phyloP scores from a whole-genome alignment of 2,329 filamentous ascomycete species.

The Monilinia laxa region DNA sequence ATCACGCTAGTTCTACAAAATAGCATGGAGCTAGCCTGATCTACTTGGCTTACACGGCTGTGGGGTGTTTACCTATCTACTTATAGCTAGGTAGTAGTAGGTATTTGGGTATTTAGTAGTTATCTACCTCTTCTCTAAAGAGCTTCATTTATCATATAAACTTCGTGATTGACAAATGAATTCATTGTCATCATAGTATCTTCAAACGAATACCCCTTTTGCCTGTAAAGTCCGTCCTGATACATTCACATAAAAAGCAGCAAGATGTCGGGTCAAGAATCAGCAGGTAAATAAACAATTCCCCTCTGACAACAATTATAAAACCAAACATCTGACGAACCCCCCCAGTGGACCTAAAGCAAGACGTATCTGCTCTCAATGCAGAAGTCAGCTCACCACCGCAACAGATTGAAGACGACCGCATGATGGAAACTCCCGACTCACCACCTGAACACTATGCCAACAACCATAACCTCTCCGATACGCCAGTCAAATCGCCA shows the following conservation, averaged over 20 bases:
- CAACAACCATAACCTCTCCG: background rate
- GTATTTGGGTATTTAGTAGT: background rate
- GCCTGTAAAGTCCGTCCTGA: too few species aligned
- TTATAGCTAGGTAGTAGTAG: too few species aligned
- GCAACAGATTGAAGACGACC: slow-evolving; percentile 23
- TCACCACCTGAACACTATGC: slow-evolving; percentile 30
- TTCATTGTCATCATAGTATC: background rate
- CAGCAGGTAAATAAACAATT: slow-evolving; percentile 16
- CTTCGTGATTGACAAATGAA: background rate
- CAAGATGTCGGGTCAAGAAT: slow-evolving; percentile 18
- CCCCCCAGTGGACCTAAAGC: background rate
- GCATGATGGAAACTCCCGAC: slow-evolving; percentile 37
- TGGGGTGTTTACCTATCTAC: slow-evolving; percentile 1
- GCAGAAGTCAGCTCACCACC: background rate
- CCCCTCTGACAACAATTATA: background rate
- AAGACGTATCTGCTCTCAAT: background rate
- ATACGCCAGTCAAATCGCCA: slow-evolving; percentile 14
- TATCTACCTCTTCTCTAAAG: too few species aligned
- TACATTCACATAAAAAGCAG: background rate
- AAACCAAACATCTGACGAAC: slow-evolving; percentile 14
- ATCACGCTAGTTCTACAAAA: slow-evolving; percentile 3
- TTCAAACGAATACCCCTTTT: background rate
- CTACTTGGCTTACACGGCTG: slow-evolving; percentile 3
- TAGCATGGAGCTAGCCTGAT: background rate
- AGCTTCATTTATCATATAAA: background rate